Base-by-base conservation (phyloP, 192 early-diverging fungal genomes). In the Chytriomyces hyalinus region DNA sequence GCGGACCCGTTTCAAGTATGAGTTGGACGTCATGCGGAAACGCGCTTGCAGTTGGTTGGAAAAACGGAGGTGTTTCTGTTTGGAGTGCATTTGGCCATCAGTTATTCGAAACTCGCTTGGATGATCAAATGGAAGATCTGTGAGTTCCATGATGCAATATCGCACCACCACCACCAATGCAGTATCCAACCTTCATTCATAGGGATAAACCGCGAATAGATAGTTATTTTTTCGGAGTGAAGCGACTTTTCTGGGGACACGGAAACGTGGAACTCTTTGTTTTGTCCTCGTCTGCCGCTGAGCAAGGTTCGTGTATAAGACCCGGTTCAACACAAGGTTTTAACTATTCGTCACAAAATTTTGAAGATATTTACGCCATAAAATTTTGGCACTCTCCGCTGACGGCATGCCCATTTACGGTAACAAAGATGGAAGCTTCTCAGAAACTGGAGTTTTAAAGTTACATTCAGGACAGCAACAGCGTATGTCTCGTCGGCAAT, bases 1-100 rank as follows among this genome's bases (percentile, higher is more conserved):
- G 84, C 50, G 81, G 87, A 22, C 61, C 80, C 6, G 90, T 91
- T 0, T 78, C 74, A 6, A 82, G 86, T 0, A 51, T 94, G n/a
- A 83, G 81, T 22, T 95, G 94, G 94, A 89, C 92, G 28, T 82
- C 83, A 10, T 91, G 93, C 77, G 92, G 93, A 50, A 88, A 87
- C 69, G 90, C 90, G 0, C 76, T 95, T n/a, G 92, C 92, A 9
- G 89, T 89, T 46, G 91, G 90, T 49, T 92, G 88, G 85, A 79
- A 69, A 22, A 69, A 81, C 67, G 89, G 89, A 45, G 92, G 94
- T 11, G 74, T 93, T 22, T 86, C 90, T 0, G 78, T 95, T 6
- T 95, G 94, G 94, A 95, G 92, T 81, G 89, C 90, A 6, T 95
- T 89, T 75, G 94, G 94, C 6, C 82, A 84, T 3, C 71, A 91